Evolutionary conservation across 306 rosid genomes (phyloP), one percentile per base, ranked within the genome.

Genomic region (Vigna mungo): DNA sequence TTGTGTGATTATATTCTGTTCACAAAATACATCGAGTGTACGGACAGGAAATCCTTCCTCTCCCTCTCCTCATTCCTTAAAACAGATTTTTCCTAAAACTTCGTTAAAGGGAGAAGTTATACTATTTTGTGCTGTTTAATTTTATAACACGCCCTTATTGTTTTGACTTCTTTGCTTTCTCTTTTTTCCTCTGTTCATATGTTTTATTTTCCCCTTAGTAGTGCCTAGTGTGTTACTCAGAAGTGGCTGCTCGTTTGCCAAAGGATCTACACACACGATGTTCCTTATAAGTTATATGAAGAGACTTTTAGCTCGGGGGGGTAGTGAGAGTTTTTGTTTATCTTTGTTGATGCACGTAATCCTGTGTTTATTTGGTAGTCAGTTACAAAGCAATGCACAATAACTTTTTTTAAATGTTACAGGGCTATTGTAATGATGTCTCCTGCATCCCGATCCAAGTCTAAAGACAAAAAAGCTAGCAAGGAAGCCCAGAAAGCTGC

Each of bases 391-490:
- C 20, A 47, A 54, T 55, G 51, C 39, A 66, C n/a, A 41, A 27
- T 48, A 78, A 74, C 66, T 72, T 52, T 76, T 74, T 73, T 75
- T 6, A 46, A 72, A 46, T 70, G 49, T 71, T 84, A 74, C 83
- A 86, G 97, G 80, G 69, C 21, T n/a, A 25, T 72, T 78, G 48
- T 17, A 30, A 74, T 39, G 83, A 91, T 94, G 98, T 94, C 98
- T 84, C 95, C 97, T 71, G 96, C 88, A 63, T 86, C 97, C 53
- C 89, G 85, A 76, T 92, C 98, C 8, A 94, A 94, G 87, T 80
- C 97, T 18, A 94, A 93, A 74, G 98, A 93, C 70, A 93, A 88
- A 85, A 94, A 90, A 86, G 87, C 85, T 12, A 75, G 74, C 79
- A 95, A 89, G 85, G 99, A 95, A 81, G 72, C 85, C 71, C 97